phyloP scores from a whole-genome alignment of 1,284 basidiomycete genomes.

The Sanghuangporus weigelae region DNA sequence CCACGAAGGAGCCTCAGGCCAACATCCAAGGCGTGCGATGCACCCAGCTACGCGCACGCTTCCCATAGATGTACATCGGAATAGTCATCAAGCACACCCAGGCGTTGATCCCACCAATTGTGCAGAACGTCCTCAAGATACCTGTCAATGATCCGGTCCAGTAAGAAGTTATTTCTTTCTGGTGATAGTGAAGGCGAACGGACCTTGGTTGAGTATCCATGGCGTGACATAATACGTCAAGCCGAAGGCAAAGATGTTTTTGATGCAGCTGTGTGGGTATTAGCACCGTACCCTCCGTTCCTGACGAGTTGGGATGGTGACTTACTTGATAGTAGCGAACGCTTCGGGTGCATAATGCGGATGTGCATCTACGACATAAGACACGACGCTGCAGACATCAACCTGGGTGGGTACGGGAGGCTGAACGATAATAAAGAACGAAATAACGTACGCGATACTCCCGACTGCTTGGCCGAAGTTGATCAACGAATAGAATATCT shows the following conservation, averaged over 20 bases:
- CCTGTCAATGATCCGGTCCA: slow-evolving; percentile 2
- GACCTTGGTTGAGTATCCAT: slow-evolving; percentile 17
- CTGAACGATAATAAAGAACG: background rate
- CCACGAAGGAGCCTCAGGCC: background rate
- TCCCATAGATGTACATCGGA: slow-evolving; percentile 21
- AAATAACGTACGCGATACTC: slow-evolving; percentile 8
- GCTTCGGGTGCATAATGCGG: slow-evolving; percentile 9
- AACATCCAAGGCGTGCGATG: slow-evolving; percentile 21
- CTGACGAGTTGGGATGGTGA: background rate
- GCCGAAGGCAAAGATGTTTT: slow-evolving; percentile 19
- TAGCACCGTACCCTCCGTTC: background rate
- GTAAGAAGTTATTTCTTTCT: no score
- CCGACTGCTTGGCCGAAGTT: slow-evolving; percentile 18
- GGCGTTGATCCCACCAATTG: slow-evolving; percentile 18
- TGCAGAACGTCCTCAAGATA: slow-evolving; percentile 17
- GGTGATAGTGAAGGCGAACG: background rate
- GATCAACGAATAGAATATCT: slow-evolving; percentile 20
- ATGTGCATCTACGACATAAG: slow-evolving; percentile 22
- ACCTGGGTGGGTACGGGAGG: background rate
- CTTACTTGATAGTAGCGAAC: slow-evolving; percentile 13
- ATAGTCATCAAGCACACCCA: slow-evolving; percentile 19
- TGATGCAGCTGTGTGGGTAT: slow-evolving; percentile 2
- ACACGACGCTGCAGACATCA: slow-evolving; percentile 15
- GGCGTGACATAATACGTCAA: slow-evolving; percentile 20
- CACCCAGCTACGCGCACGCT: slow-evolving; percentile 21